Evolutionary conservation across 176 grass and related monocot genomes (phyloP), one percentile per base, ranked within the genome.

Genomic region (Tuctoria greenei): DNA sequence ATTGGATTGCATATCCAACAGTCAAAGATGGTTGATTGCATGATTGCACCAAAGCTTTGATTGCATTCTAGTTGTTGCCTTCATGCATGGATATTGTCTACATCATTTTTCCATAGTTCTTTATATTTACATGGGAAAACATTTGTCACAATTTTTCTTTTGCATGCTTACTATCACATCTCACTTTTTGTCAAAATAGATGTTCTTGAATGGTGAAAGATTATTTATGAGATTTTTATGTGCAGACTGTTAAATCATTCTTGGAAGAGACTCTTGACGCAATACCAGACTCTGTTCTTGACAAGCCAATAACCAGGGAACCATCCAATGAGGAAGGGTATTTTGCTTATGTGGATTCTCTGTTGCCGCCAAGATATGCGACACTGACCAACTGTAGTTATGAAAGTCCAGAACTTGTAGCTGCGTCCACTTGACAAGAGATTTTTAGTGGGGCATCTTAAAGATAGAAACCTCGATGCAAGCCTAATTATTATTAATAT

Each of bases 201-300:
- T 34, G 1, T 60, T 74, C 17, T 36, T 54, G 39, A 34, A 76
- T 70, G 56, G 47, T 16, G 56, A 71, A 21, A 15, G 6, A 23
- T 52, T 60, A 58, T 61, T 50, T 73, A 1, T 82, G 12, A 77
- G 26, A 57, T 65, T 77, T 28, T 58, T 77, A n/a, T 44, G 21
- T 75, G 82, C 81, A 97, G 94, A 93, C 90, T 23, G 38, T 97
- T 34, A n/a, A 87, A 77, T 82, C 84, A 58, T 97, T 97, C 82
- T 71, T 97, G 26, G 94, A 97, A 64, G 94, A 91, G 44, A 97
- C 91, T 73, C 73, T 97, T 67, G 94, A 86, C 20, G 86, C 84
- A 6, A 58, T 97, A 51, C 91, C 94, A 0, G 71, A 88, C 77
- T 55, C 40, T 63, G 86, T 93, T 40, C 83, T 97, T 71, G 91